Evolutionary conservation across 2,329 filamentous ascomycete species (phyloP), one percentile per base, ranked within the genome.

Genomic region (Achaetomium macrosporum): DNA sequence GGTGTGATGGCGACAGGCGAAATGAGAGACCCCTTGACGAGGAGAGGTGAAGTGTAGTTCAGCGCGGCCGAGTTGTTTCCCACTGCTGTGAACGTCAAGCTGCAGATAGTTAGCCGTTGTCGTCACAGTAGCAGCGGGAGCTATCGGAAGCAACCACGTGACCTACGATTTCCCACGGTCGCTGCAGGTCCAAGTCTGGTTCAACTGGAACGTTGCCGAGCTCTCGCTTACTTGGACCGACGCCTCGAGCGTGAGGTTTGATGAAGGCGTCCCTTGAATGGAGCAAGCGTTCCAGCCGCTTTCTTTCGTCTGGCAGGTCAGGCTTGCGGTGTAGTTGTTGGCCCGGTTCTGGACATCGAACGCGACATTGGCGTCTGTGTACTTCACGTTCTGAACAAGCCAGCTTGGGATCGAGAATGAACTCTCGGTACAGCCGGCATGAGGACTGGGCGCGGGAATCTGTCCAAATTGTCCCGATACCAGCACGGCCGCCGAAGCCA

Each of bases 361-460:
- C 1, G 55, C 37, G 7, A 53, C 35, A 2, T 33, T 50, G 1
- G 30, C 48, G 3, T 59, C n/a, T 5, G 47, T 20, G 17, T 43
- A 19, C 15, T 43, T 48, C n/a, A 65, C 56, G 20, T 63, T 47
- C 2, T 59, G 42, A 16, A 63, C 39, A 19, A 61, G 55, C 61
- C 63, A 64, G 49, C 62, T 65, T 0, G 63, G 62, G 5, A 61
- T 47, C 2, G 51, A 48, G 33, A 65, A 65, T 0, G 63, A 63
- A 25, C 52, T 60, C 33, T 56, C 57, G 1, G 60, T 63, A 53
- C 63, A 65, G 16, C 47, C 56, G 16, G 33, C 11, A 20, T 8
- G 11, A 8, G 15, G 35, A 16, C n/a, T 16, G 7, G 35, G 15
- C 15, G 35, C 42, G 36, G 8, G 13, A 5, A 29, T 36, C 4